These are phyloP conservation scores for Ophiostoma perfectum DNA, from an alignment of 2,329 filamentous ascomycete species.

Conservation along the genomic window DNA sequence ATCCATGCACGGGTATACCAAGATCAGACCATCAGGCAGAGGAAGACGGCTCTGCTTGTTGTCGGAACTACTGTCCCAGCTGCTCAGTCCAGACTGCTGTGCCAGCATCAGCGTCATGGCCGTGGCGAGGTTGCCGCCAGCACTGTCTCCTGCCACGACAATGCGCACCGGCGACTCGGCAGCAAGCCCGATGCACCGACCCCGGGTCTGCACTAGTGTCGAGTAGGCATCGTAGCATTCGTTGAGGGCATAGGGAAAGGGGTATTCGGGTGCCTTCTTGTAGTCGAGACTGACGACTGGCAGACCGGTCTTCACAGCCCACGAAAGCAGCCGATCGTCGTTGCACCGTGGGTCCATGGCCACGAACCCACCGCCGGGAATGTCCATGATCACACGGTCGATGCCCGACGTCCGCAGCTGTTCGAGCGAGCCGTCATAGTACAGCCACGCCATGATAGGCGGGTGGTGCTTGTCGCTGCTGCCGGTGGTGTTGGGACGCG, in stretches of 20 bases:
- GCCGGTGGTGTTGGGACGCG: conserved; percentile 54
- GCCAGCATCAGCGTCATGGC: conserved; percentile 84
- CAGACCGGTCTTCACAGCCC: conserved; percentile 84
- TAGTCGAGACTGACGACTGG: conserved; percentile 91
- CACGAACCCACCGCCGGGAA: conserved; percentile 91
- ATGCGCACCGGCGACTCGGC: conserved; percentile 61
- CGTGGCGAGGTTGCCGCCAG: conserved; percentile 74
- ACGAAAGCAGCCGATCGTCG: conserved; percentile 88
- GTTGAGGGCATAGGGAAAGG: conserved; percentile 79
- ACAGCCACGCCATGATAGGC: conserved; percentile 81
- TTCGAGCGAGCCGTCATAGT: conserved; percentile 77
- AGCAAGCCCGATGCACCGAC: conserved; percentile 68
- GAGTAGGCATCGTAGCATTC: conserved; percentile 85
- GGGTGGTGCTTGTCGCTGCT: conserved; percentile 72
- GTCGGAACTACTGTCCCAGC: not conserved
- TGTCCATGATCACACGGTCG: conserved; percentile 74
- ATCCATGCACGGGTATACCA: conserved; percentile 86
- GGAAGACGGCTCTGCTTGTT: conserved; percentile 45
- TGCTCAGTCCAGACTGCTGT: conserved; percentile 58
- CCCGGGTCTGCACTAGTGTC: conserved; percentile 64
- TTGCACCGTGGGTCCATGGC: conserved; percentile 94
- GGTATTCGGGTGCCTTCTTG: conserved; percentile 75
- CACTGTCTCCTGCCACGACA: conserved; percentile 72
- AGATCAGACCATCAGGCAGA: conserved; percentile 69
- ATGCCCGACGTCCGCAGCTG: conserved; percentile 56